These are phyloP conservation scores for Bipolaris bicolor DNA, from an alignment of 2,329 filamentous ascomycete species.

Conservation along the genomic window DNA sequence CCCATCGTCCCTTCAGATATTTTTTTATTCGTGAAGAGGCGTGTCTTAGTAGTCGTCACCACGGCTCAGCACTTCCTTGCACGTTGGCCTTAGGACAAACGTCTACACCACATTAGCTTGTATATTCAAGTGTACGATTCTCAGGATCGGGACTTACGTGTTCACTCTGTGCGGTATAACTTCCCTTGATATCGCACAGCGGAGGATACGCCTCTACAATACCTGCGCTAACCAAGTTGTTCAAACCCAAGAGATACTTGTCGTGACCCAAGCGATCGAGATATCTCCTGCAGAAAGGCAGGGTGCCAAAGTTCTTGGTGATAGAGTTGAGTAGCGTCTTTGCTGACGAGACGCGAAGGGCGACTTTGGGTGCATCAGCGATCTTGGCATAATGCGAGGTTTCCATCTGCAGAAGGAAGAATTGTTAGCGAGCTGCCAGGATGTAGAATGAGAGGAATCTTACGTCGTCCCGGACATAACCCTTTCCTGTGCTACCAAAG, in stretches of 20 bases:
- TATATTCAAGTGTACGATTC: neutral
- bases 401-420: constrained; percentile 62
- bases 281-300: constrained; percentile 90
- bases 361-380: constrained; percentile 74
- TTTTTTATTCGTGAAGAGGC: neutral
- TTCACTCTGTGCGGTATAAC: constrained; percentile 92
- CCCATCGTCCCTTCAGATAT: neutral
- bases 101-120: constrained; percentile 34
- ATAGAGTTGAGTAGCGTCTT: constrained; percentile 87
- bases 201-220: constrained; percentile 92
- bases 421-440: neutral
- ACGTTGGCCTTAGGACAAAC: constrained; percentile 51
- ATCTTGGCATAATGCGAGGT: constrained; percentile 85
- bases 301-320: constrained; percentile 93
- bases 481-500: constrained; percentile 91
- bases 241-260: constrained; percentile 89
- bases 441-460: neutral
- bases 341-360: constrained; percentile 78
- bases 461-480: constrained; percentile 84
- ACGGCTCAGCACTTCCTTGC: constrained; percentile 86
- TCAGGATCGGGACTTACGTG: constrained; percentile 65
- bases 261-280: constrained; percentile 92
- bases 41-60: constrained; percentile 76
- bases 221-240: constrained; percentile 80
- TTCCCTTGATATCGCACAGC: constrained; percentile 89